Conservation (phyloP, 2,329 filamentous ascomycete species). For the Elsinoe ampelina region DNA sequence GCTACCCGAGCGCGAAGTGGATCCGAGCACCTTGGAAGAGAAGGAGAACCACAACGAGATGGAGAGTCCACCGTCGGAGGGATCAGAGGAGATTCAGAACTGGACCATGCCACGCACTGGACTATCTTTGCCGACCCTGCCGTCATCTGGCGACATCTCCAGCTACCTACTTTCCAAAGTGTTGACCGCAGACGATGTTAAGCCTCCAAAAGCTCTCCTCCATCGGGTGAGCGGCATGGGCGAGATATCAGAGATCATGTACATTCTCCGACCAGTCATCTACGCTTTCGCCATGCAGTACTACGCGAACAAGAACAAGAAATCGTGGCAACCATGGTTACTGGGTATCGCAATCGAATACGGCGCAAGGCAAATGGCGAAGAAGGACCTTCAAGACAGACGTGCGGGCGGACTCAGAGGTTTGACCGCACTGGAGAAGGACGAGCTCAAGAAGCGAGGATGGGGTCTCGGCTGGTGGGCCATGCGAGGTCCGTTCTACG, state of each 20-base stretch:
- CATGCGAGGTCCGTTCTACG: constrained; percentile 95
- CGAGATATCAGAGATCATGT: constrained; percentile 78
- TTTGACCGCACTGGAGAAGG: constrained; percentile 74
- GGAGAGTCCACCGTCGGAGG: constrained; percentile 35
- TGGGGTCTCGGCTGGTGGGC: constrained; percentile 93
- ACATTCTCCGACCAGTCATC: constrained; percentile 78
- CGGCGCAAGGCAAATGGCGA: constrained; percentile 74
- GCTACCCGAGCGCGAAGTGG: constrained; percentile 73
- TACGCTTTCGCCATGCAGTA: constrained; percentile 77
- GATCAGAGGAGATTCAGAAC: constrained; percentile 31
- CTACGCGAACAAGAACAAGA: constrained; percentile 61
- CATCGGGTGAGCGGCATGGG: constrained; percentile 66
- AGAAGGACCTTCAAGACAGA: constrained; percentile 53
- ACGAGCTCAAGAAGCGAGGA: constrained; percentile 78
- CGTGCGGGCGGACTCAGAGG: constrained; percentile 63
- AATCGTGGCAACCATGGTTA: constrained; percentile 86
- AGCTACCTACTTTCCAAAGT: constrained; percentile 83
- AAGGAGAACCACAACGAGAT: constrained; percentile 35
- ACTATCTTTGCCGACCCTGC: constrained; percentile 72
- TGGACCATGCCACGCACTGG: constrained; percentile 96
- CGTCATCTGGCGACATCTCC: constrained; percentile 71
- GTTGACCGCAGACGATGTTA: constrained; percentile 91
- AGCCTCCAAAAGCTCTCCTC: constrained; percentile 77
- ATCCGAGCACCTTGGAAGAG: constrained; percentile 54
- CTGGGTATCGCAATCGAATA: constrained; percentile 78